Base-by-base conservation (phyloP, 2,329 filamentous ascomycete genomes). In the Fusarium nelsonii region DNA sequence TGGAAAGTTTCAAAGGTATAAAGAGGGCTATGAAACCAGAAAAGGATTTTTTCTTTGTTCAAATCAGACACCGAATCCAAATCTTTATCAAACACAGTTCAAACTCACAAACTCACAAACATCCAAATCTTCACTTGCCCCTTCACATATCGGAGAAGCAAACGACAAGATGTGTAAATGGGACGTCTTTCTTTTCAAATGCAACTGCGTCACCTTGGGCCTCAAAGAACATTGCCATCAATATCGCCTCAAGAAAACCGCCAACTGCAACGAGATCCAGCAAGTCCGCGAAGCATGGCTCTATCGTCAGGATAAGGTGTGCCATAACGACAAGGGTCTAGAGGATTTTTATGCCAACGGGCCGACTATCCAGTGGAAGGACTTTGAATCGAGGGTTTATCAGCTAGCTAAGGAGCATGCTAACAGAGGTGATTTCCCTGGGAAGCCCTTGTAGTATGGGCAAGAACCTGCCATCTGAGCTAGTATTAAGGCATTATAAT, bases 281-380 rank as follows among this genome's bases (percentile, higher is more conserved):
- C 63, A 70, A 18, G 43, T 70, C 33, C 51, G 55, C 8, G 43
- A 65, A 37, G 53, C 55, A 48, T 70, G 67, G 67, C 39, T 65
- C 9, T 55, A 68, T 16, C 18, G 16, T 12, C 67, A 70, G n/a
- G 46, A 55, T 6, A 41, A 36, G 18, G 43, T 56, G n/a, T 70
- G 67, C 18, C 23, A 46, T 4, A 23, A 15, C 2, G 62, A 66
- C 36, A 16, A 34, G 26, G 45, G 28, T 10, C 34, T 36, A 12
- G 18, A 43, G 3, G 32, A 28, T 10, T 26, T 23, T n/a, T 52
- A 53, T 34, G 20, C 43, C n/a, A 37, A 32, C 15, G 50, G 49
- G 4, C 49, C 53, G 14, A 45, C 55, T 26, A 8, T 45, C 9
- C 30, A 48, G 18, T 70, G 66, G 63, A 33, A 40, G 8, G 66